Base-by-base conservation (phyloP, 179 eudicot species). In the Vitellaria paradoxa region DNA sequence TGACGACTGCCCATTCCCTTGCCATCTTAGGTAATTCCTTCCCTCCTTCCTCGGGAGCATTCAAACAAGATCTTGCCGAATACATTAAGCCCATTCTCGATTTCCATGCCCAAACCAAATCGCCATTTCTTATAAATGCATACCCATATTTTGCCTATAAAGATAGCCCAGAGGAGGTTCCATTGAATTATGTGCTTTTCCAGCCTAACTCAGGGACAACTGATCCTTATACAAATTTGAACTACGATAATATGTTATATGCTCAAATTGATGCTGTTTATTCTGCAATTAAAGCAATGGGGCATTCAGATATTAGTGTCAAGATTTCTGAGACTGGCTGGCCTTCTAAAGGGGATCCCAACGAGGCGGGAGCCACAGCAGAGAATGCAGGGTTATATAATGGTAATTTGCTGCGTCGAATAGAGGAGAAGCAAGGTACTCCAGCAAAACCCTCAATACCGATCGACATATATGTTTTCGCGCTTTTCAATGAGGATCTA, bases 261-360 rank as follows among this genome's bases (percentile, higher is more conserved):
- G 98, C 98, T 18, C 98, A 93, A 77, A 84, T 93, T n/a, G 98
- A 93, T 70, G 82, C 97, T 6, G 88, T 92, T 60, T 92, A 93
- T 75, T 80, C 91, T 0, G 93, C 98, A 0, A 90, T 93, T 8
- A 81, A 77, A 66, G 86, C 81, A 45, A 77, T 89, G 89, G 97
- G 98, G 24, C 93, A 92, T n/a, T 85, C 84, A 0, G 87, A 88
- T 40, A 81, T 93, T 3, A 83, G 81, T 65, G 86, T 93, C 13
- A 87, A 77, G 62, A 75, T 93, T 46, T 93, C 97, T 21, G 98
- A 93, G 76, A 93, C 98, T 13, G 98, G 98, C 10, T 93, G 98
- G 97, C 97, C 95, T 1, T 89, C 95, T 6, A 92, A 84, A 71
- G 97, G 97, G 3, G 97, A 92, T 70, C 68, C 87, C 9, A 81